Evolutionary conservation across 192 early-diverging fungal species (phyloP), one percentile per base, ranked within the genome.

Genomic region (Coemansia sp.): DNA sequence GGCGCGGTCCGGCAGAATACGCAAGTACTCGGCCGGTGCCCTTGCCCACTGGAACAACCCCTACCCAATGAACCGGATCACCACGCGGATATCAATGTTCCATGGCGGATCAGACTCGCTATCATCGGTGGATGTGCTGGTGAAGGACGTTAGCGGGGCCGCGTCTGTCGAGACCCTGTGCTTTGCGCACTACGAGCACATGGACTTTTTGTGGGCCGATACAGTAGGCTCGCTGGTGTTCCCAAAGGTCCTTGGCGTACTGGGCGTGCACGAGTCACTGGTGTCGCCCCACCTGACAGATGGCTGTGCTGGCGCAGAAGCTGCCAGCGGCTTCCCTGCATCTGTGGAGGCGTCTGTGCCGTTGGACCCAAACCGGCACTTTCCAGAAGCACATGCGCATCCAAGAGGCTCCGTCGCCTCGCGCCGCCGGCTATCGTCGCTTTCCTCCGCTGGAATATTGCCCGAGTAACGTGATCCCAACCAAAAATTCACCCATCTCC

Each of bases 1-100:
- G 2, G 49, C 23, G n/a, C 54, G 31, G 18, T 43, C 44, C 3
- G 30, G 17, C 9, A 50, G 49, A 33, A 80, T 84, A 27, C 88
- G 81, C 17, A 56, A 67, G 7, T 91, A 88, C 63, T 82, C 88
- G 4, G 85, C 85, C 1, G 56, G 56, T 17, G 56, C 46, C 21
- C 47, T 66, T 31, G 52, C 70, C 3, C 70, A 73, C 32, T 73
- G 70, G 70, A 73, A 73, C 54, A 77, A 84, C 20, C 85, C 63
- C 1, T 75, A 75, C 25, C 72, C 72, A 10, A 21, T 75, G n/a
- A 46, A 53, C 26, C 54, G 85, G 28, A 93, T 96, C 38, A 65
- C 65, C 27, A 90, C 91, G 7, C 88, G 84, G 0, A 84, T 96
- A n/a, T 89, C 88, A 5, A 62, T 96, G 35, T 96, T 96, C 67